Evolutionary conservation across 345 rosid genomes (phyloP).

Genomic region (Rhodamnia argentea): DNA sequence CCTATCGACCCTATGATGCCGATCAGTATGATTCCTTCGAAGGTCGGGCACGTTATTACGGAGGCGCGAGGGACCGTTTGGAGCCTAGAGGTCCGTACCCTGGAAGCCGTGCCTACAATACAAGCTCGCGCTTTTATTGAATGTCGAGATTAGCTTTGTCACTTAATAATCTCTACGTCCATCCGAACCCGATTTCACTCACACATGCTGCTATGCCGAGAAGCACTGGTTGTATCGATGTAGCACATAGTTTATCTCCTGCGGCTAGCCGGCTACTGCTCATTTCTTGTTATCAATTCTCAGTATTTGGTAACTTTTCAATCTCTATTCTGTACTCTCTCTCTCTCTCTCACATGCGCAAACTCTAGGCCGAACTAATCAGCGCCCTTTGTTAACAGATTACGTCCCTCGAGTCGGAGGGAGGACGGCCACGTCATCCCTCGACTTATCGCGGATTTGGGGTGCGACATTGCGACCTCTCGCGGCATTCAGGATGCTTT

Average conservation of each 20-base stretch:
- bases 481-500: background rate
- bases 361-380: background rate
- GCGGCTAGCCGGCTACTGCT: background rate
- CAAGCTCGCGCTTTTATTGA: constrained; percentile 44
- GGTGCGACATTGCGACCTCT: background rate
- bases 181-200: background rate
- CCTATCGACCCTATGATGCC: constrained; percentile 31
- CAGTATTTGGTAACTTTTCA: background rate
- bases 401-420: constrained; percentile 6
- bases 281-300: background rate
- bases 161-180: background rate
- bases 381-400: background rate
- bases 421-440: background rate
- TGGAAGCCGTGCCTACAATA: constrained; percentile 50
- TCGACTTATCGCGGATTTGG: background rate
- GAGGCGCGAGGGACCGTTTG: constrained; percentile 46
- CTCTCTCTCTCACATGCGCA: background rate
- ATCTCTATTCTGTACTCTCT: background rate
- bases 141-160: background rate
- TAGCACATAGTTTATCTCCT: background rate
- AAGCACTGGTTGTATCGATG: background rate
- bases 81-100: constrained; percentile 57
- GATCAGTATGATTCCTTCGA: constrained; percentile 46
- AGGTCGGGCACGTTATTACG: constrained; percentile 43
- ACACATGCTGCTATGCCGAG: background rate